Evolutionary conservation across 148 eudicot genomes (phyloP), one percentile per base, ranked within the genome.

Genomic region (Euryodendron excelsum): DNA sequence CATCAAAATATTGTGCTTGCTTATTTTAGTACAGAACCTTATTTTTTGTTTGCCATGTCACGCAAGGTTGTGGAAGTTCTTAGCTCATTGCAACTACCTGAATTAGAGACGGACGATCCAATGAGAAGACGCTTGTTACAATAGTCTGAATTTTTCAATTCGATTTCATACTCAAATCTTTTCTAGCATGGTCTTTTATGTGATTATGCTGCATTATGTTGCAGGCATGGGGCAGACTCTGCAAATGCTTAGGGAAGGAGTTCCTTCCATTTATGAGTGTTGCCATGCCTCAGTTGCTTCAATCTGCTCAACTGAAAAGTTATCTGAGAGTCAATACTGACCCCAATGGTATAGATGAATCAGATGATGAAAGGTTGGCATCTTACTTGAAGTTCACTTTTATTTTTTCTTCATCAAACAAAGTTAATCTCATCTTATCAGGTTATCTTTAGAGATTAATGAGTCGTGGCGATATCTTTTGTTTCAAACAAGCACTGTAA

Each of bases 191-290:
- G 28, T 41, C 70, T 45, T 60, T 33, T 15, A 21, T 79, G 31
- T 72, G 21, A 74, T 74, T 10, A 74, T 17, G 64, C 64, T 34
- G 10, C 53, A 6, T 48, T 10, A 52, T 72, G 13, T 66, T 69
- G 65, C 81, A 86, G 89, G 89, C 89, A 23, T 86, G 86, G 89
- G 84, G 86, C 53, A 83, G 89, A 81, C 86, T 83, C 30, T 86
- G 89, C 84, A 86, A 86, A 71, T 86, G 89, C 73, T 77, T 86
- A 44, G 86, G 89, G 64, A 84, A 83, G 75, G 89, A 86, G 69
- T 83, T 86, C 63, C 82, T 86, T 64, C 89, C 89, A 18, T 86
- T 83, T 62, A 78, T 86, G 89, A 79, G 69, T 81, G 86, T 83
- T 67, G 84, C 84, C 41, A 86, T 86, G 89, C 86, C 86, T 48